Evolutionary conservation across 352 stramenopile species (phyloP).

Genomic region (Peronosclerospora sorghi): DNA sequence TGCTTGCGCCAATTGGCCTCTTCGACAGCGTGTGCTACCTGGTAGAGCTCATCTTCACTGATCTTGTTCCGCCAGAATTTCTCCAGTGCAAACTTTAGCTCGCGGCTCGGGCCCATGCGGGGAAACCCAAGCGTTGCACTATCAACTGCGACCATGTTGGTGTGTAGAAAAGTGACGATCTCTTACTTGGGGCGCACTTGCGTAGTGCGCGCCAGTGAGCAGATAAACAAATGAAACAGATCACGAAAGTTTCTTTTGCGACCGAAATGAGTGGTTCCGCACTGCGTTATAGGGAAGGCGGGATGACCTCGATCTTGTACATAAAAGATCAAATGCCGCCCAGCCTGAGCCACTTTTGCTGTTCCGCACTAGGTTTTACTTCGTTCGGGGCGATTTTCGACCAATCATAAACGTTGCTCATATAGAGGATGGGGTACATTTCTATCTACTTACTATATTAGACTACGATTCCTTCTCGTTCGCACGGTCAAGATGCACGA

Average conservation of each 20-base stretch:
- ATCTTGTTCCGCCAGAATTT: constrained; percentile 87
- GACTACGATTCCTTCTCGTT: constrained; percentile 22
- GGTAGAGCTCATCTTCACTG: constrained; percentile 67
- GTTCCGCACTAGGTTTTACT: too few species aligned
- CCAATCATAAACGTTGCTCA: constrained; percentile 20
- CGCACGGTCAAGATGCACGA: constrained; percentile 69
- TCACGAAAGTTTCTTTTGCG: not conserved
- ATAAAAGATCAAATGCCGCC: constrained; percentile 13
- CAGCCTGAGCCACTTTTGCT: constrained; percentile 6
- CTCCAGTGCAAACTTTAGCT: constrained; percentile 91
- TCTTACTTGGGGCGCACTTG: too few species aligned
- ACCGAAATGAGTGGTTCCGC: constrained; percentile 5
- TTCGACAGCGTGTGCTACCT: constrained; percentile 65
- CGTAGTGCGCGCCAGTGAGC: constrained; percentile 33
- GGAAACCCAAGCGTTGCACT: constrained; percentile 84
- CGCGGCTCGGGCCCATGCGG: constrained; percentile 87
- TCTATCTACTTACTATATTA: constrained; percentile 23
- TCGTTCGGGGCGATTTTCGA: not conserved
- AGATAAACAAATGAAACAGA: constrained; percentile 51
- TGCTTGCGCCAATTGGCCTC: constrained; percentile 82
- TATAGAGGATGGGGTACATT: too few species aligned
- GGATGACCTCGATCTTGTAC: constrained; percentile 19
- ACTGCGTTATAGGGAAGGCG: constrained; percentile 4
- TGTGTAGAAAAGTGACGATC: too few species aligned
- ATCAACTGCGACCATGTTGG: constrained; percentile 36